Conservation (phyloP, 768 basidiomycete genomes). For the Rhodotorula diobovata region DNA sequence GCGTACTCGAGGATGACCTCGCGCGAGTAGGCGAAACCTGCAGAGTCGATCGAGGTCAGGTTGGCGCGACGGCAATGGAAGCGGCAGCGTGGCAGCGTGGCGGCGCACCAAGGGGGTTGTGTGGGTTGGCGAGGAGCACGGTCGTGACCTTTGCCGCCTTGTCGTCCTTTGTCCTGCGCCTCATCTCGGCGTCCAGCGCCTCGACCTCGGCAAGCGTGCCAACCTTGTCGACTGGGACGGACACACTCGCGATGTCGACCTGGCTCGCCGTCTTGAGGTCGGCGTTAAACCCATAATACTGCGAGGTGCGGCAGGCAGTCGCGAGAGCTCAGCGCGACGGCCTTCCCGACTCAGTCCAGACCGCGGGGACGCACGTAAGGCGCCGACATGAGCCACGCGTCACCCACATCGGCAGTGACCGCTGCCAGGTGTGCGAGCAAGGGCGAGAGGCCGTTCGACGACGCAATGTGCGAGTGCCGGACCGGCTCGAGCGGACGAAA, state of each 20-base stretch:
- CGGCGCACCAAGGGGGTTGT: constrained; percentile 27
- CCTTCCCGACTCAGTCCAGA: too few species aligned
- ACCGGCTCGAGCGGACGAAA: constrained; percentile 19
- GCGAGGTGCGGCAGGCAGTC: too few species aligned
- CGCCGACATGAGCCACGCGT: constrained; percentile 16
- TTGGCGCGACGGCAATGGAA: too few species aligned
- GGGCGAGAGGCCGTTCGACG: constrained; percentile 22
- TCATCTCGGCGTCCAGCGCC: constrained; percentile 22
- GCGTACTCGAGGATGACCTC: constrained; percentile 21
- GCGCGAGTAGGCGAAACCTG: constrained; percentile 32
- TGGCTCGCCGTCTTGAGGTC: constrained; percentile 16
- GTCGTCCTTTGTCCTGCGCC: not conserved
- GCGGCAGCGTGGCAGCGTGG: too few species aligned
- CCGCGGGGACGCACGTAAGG: not conserved
- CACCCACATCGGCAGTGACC: constrained; percentile 15
- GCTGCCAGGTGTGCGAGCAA: constrained; percentile 21
- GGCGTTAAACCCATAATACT: constrained; percentile 22
- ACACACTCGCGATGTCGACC: constrained; percentile 17
- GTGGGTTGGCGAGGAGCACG: constrained; percentile 18
- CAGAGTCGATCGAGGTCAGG: not conserved
- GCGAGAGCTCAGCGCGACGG: too few species aligned
- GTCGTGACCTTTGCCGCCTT: constrained; percentile 8
- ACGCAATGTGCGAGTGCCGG: constrained; percentile 10
- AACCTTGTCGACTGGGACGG: not conserved
- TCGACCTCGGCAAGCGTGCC: constrained; percentile 24